Base-by-base conservation (phyloP, 1,139 yeast species). In the Suhomyces chickasaworum region DNA sequence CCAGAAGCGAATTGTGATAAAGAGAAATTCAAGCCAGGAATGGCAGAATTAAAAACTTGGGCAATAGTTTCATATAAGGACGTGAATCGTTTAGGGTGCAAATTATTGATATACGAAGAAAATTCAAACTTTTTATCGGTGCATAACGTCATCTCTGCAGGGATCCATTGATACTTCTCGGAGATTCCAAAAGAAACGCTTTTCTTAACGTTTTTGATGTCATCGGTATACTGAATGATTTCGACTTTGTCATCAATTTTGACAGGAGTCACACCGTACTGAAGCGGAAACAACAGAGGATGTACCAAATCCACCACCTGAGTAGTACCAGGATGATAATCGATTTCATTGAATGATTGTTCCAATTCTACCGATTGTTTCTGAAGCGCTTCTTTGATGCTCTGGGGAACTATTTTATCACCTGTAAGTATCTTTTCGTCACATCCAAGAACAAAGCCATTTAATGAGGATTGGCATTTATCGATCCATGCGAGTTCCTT, bases 271-370 rank as follows among this genome's bases (percentile, higher is more conserved):
- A 47, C 58, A 0, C 66, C 71, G 44, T 71, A 73, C 39, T 62
- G 66, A 7, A 73, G 53, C 0, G 75, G 75, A 46, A 63, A 73
- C 41, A 73, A 57, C 15, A 77, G 72, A 7, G 78, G 78, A 51
- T 74, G 77, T 4, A 73, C 74, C 30, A 73, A 58, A 53, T 73
- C 77, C 23, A 71, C 55, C 1, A 74, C 77, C 13, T 68, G 56
- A 37, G 65, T 51, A 0, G 73, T 61, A 5, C 65, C 63, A 3
- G 75, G 77, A 49, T 71, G 78, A 56, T 67, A 71, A 51, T 73
- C 77, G 25, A 56, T 46, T 15, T 55, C 50, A 1, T 52, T 52
- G 40, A 57, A 55, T 31, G 52, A 52, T 1, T 37, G 44, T 5
- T 43, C 52, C 42, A 65, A 56, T 53, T 2, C 39, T n/a, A 7